Percentiles rank a stretch among this genome's conserved stretches.
Conservation (phyloP, 129 eudicot species). For the Apium graveolens region DNA sequence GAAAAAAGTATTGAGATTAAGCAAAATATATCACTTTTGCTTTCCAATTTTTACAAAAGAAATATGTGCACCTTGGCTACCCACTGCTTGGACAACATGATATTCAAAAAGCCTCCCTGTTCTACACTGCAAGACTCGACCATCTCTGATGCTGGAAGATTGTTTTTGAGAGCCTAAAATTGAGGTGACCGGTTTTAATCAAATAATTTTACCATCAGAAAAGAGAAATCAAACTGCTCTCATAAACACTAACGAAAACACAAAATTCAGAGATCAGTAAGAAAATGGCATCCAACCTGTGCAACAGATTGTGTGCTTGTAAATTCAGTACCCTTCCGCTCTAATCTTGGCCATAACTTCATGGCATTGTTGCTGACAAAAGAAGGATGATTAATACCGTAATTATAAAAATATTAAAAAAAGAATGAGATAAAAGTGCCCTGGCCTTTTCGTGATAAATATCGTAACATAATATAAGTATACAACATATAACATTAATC, state of each 20-base stretch:
- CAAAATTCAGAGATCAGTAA: too few species aligned
- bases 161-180: slow-evolving; percentile 58
- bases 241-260: accelerated
- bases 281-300: slow-evolving; percentile 33
- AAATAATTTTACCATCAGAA: slow-evolving; percentile 1
- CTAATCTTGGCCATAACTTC: slow-evolving; percentile 59
- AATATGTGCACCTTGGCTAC: slow-evolving; percentile 54
- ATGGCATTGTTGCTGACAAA: slow-evolving; percentile 82
- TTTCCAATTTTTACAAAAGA: background rate
- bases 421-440: too few species aligned
- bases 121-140: slow-evolving; percentile 65
- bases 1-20: background rate
- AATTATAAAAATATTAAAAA: too few species aligned
- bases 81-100: slow-evolving; percentile 65
- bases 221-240: background rate
- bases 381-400: background rate
- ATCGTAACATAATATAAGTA: too few species aligned
- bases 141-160: slow-evolving; percentile 73
- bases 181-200: slow-evolving; percentile 3
- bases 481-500: too few species aligned
- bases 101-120: slow-evolving; percentile 80
- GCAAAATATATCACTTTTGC: background rate
- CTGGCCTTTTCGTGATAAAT: too few species aligned
- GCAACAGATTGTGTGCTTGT: slow-evolving; percentile 62
- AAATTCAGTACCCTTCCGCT: slow-evolving; percentile 46